A percentile compares a stretch with the other conserved stretches of the same genome.
phyloP scores from a whole-genome alignment of 352 stramenopile species.

The Blastocystis sp. region DNA sequence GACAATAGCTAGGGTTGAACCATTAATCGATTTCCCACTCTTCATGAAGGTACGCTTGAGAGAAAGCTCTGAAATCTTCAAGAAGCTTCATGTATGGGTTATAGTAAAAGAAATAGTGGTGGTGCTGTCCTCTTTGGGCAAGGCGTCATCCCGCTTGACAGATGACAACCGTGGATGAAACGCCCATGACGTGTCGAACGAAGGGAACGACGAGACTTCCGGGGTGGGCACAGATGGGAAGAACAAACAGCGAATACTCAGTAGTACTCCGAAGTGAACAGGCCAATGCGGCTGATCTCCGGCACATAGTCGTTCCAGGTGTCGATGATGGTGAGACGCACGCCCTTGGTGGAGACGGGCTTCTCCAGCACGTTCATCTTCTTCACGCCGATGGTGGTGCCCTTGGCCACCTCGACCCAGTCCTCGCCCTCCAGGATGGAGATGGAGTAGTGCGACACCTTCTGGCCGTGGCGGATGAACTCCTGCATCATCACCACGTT shows the following conservation, averaged over 20 bases:
- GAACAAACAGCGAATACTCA: background rate
- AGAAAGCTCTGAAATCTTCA: background rate
- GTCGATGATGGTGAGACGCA: slow-evolving; percentile 53
- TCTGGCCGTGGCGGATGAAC: slow-evolving; percentile 66
- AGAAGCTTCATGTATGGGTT: background rate
- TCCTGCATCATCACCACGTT: slow-evolving; percentile 69
- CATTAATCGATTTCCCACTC: background rate
- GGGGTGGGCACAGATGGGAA: background rate
- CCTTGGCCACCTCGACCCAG: slow-evolving; percentile 59
- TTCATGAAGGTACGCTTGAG: background rate
- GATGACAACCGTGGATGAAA: slow-evolving; percentile 44
- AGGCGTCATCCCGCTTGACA: slow-evolving; percentile 8
- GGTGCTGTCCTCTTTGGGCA: background rate
- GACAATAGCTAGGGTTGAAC: background rate
- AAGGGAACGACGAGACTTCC: background rate
- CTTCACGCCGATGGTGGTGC: slow-evolving; percentile 68
- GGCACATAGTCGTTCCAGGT: slow-evolving; percentile 66
- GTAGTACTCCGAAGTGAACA: slow-evolving; percentile 65
- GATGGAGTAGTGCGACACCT: slow-evolving; percentile 55
- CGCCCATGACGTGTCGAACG: background rate
- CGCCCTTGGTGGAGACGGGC: slow-evolving; percentile 2
- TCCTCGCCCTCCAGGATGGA: slow-evolving; percentile 17
- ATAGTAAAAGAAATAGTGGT: slow-evolving; percentile 1
- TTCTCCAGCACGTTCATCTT: slow-evolving; percentile 53
- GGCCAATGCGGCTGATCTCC: slow-evolving; percentile 54